phyloP scores from a whole-genome alignment of 2,329 filamentous ascomycete genomes.

The Nemania bipapillata region DNA sequence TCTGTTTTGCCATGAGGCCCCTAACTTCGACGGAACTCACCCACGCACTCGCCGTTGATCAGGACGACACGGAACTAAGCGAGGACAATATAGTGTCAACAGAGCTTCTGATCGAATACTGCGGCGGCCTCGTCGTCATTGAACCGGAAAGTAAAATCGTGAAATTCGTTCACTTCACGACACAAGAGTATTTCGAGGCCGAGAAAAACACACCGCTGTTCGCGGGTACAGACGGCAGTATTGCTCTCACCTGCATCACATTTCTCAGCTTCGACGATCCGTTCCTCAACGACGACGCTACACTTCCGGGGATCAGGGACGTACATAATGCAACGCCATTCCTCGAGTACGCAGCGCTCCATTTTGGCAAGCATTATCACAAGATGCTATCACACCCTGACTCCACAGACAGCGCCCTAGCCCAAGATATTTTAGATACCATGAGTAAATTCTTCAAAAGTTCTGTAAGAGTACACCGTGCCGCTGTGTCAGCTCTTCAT shows the following conservation, averaged over 20 bases:
- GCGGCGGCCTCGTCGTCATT: conserved; percentile 53
- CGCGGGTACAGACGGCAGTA: conserved; percentile 19
- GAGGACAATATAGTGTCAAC: conserved; percentile 46
- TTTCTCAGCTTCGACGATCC: conserved; percentile 19
- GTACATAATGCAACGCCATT: conserved; percentile 17
- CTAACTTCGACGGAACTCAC: conserved; percentile 49
- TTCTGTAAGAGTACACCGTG: conserved; percentile 9
- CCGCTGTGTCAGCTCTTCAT: conserved; percentile 23
- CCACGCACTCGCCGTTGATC: conserved; percentile 54
- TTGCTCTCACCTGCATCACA: conserved; percentile 19
- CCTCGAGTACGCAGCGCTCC: conserved; percentile 18
- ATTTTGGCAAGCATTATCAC: conserved; percentile 28
- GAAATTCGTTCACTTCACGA: conserved; percentile 56
- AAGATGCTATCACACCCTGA: conserved; percentile 16
- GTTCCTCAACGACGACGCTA: conserved; percentile 22
- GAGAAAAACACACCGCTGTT: conserved; percentile 20
- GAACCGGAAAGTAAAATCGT: conserved; percentile 52
- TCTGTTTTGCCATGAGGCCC: conserved; percentile 18
- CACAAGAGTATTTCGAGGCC: conserved; percentile 55
- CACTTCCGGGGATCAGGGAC: conserved; percentile 16
- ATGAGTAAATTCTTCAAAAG: conserved; percentile 14
- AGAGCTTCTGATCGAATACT: conserved; percentile 49
- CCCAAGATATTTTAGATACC: conserved; percentile 4
- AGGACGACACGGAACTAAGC: conserved; percentile 45
- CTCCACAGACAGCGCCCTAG: not conserved